Conservation (phyloP, 805 yeast genomes). For the Ogataea kodamae region DNA sequence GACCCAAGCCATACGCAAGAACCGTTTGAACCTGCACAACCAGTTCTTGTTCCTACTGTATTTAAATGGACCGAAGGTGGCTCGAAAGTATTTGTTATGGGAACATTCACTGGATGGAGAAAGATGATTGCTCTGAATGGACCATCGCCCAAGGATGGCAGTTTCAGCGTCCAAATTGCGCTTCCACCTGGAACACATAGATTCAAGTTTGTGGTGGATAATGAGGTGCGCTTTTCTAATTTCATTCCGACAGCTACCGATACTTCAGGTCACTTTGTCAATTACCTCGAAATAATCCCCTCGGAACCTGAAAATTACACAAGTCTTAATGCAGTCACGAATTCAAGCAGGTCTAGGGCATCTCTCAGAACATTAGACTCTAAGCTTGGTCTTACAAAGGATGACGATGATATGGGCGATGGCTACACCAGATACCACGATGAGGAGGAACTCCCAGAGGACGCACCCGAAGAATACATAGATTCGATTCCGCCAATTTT, state of each 20-base stretch:
- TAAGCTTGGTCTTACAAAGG: constrained; percentile 58
- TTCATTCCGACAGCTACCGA: constrained; percentile 95
- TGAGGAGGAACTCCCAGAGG: constrained; percentile 38
- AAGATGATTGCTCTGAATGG: constrained; percentile 86
- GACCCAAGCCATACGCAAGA: constrained; percentile 11
- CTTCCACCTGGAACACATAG: constrained; percentile 90
- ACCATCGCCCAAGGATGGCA: constrained; percentile 45
- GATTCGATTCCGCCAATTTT: constrained; percentile 78
- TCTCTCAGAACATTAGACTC: constrained; percentile 49
- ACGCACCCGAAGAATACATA: constrained; percentile 45
- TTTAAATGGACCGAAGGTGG: constrained; percentile 98
- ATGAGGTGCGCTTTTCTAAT: constrained; percentile 85
- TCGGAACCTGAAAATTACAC: constrained; percentile 28
- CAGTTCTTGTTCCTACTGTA: constrained; percentile 48
- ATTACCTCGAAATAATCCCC: constrained; percentile 70
- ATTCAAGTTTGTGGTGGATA: constrained; percentile 89
- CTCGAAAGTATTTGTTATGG: constrained; percentile 89
- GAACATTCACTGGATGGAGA: constrained; percentile 97
- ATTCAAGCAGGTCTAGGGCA: constrained; percentile 23
- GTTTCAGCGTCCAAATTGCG: constrained; percentile 66
- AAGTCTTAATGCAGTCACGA: constrained; percentile 16
- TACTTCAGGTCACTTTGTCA: constrained; percentile 93
- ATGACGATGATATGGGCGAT: constrained; percentile 79
- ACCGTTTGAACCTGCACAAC: constrained; percentile 19
- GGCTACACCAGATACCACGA: constrained; percentile 78